phyloP scores from a whole-genome alignment of 1,139 yeast genomes.

The Arxiozyma telluris region DNA sequence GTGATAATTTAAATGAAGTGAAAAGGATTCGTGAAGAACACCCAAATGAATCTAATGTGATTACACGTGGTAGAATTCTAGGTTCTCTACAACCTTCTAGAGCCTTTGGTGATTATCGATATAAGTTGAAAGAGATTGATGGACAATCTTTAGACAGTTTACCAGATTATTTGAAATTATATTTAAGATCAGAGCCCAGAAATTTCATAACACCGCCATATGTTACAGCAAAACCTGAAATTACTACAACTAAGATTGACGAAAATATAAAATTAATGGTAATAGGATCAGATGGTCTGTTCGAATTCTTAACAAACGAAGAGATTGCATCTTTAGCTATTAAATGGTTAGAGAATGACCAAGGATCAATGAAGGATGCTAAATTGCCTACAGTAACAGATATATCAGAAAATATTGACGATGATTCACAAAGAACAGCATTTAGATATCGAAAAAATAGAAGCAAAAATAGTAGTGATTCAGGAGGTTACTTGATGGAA shows the following conservation, averaged over 20 bases:
- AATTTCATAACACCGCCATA: conserved; percentile 86
- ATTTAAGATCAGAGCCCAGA: conserved; percentile 75
- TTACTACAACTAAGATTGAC: conserved; percentile 69
- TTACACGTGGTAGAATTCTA: conserved; percentile 79
- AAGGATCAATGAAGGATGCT: conserved; percentile 18
- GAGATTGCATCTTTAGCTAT: conserved; percentile 89
- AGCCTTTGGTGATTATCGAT: conserved; percentile 96
- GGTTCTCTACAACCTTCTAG: conserved; percentile 96
- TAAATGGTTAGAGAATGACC: conserved; percentile 74
- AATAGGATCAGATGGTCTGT: conserved; percentile 90
- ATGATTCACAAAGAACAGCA: conserved; percentile 51
- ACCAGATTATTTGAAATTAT: conserved; percentile 73
- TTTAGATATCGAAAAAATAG: conserved; percentile 37
- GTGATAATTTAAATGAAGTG: conserved; percentile 81
- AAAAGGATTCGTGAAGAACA: conserved; percentile 78
- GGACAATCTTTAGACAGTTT: conserved; percentile 42
- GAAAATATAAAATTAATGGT: conserved; percentile 82
- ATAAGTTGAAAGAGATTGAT: conserved; percentile 58
- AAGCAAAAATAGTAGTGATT: conserved; percentile 27
- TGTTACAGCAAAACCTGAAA: conserved; percentile 92
- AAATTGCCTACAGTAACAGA: conserved; percentile 57
- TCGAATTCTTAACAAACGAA: conserved; percentile 84
- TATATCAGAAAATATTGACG: conserved; percentile 40
- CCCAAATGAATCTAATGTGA: conserved; percentile 79
- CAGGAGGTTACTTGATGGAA: conserved; percentile 41